Evolutionary conservation across 768 basidiomycete species (phyloP).

Genomic region (Suillus spraguei): DNA sequence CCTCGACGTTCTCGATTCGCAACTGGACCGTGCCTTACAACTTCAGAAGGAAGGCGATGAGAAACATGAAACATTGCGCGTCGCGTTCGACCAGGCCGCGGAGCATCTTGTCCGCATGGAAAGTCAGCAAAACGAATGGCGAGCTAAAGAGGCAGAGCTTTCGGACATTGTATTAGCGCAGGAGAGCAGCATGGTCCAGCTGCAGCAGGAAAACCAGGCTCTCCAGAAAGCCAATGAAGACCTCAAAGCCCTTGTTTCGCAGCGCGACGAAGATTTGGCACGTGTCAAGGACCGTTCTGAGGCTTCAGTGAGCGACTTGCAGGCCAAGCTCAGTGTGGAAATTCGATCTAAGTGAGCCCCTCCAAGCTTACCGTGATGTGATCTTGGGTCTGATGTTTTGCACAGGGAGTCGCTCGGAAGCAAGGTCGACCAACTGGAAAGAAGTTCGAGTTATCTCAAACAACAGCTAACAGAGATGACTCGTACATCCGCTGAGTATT

Average conservation of each 20-base stretch:
- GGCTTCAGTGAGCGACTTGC: slow-evolving; percentile 60
- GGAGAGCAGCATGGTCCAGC: slow-evolving; percentile 57
- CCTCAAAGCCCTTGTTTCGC: slow-evolving; percentile 62
- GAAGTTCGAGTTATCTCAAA: slow-evolving; percentile 68
- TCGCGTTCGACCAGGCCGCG: slow-evolving; percentile 82
- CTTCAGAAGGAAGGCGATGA: slow-evolving; percentile 81
- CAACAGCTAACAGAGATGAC: slow-evolving; percentile 78
- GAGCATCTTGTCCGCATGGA: slow-evolving; percentile 86
- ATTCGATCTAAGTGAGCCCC: slow-evolving; percentile 56
- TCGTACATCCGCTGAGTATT: slow-evolving; percentile 77
- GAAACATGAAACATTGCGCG: slow-evolving; percentile 68
- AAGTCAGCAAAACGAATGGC: slow-evolving; percentile 71
- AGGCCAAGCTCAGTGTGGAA: slow-evolving; percentile 70
- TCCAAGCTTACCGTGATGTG: not conserved
- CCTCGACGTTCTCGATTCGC: slow-evolving; percentile 81
- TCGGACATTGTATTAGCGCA: slow-evolving; percentile 56
- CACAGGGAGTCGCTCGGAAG: slow-evolving; percentile 64
- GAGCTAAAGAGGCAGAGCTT: slow-evolving; percentile 63
- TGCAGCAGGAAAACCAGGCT: slow-evolving; percentile 61
- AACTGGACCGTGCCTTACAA: slow-evolving; percentile 78
- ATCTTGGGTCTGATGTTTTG: not conserved
- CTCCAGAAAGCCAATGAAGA: slow-evolving; percentile 70
- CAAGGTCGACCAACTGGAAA: slow-evolving; percentile 64
- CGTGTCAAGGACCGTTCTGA: slow-evolving; percentile 80
- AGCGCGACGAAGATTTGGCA: slow-evolving; percentile 80